A percentile compares a stretch with the other conserved stretches of the same genome.
Conservation (phyloP, 805 yeast species). For the Zygoascus biomembranicola region DNA sequence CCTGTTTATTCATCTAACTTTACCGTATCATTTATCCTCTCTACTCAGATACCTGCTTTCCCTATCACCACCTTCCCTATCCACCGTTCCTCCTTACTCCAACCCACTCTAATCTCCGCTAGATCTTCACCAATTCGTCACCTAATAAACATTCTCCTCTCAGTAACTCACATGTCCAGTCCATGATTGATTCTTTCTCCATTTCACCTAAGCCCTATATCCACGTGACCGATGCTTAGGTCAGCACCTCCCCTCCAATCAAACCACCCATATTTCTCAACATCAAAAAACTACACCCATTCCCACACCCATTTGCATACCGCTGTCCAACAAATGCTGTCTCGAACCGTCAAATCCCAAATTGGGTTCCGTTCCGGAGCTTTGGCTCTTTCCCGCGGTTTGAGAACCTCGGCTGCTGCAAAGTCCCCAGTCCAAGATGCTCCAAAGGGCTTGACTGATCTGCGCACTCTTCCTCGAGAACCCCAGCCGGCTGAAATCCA, state of each 20-base stretch:
- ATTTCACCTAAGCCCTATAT: too few relatives aligned
- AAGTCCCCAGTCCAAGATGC: background rate
- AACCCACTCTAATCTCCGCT: too few relatives aligned
- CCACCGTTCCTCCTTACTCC: too few relatives aligned
- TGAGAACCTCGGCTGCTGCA: slow-evolving; percentile 66
- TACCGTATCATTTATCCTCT: too few relatives aligned
- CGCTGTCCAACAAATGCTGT: background rate
- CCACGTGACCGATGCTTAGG: too few relatives aligned
- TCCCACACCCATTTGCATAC: background rate
- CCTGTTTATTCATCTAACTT: too few relatives aligned
- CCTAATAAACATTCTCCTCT: too few relatives aligned
- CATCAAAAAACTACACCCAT: background rate
- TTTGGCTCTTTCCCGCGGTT: slow-evolving; percentile 94
- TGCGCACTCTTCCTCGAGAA: slow-evolving; percentile 25
- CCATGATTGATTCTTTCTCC: too few relatives aligned
- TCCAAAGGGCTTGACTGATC: slow-evolving; percentile 28
- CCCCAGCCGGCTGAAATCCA: slow-evolving; percentile 14
- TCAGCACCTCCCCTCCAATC: background rate
- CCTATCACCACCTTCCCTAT: too few relatives aligned
- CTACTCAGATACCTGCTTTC: too few relatives aligned
- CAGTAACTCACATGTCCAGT: too few relatives aligned
- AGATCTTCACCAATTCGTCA: too few relatives aligned
- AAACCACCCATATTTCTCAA: background rate
- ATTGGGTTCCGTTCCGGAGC: slow-evolving; percentile 46
- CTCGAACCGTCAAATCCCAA: background rate